These are phyloP conservation scores for Biancaea sappan DNA, from an alignment of 306 rosid genomes.

Conservation along the genomic window DNA sequence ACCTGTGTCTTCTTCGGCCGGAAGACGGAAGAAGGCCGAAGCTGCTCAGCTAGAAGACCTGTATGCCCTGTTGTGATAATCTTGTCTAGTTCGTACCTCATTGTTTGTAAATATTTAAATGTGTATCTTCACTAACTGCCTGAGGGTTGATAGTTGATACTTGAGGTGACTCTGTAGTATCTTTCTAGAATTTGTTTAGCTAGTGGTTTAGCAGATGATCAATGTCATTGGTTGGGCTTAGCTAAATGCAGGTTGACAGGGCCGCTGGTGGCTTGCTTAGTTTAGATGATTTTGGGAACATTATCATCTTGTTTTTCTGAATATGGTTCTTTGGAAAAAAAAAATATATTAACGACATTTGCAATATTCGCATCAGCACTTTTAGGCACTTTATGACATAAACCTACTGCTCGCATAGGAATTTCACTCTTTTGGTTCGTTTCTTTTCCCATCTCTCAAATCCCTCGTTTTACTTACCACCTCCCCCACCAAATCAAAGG, in stretches of 20 bases:
- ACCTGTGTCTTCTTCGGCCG: neutral
- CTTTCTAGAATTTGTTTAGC: slow-evolving; percentile 25
- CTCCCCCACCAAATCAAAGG: no score
- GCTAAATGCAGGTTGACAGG: slow-evolving; percentile 28
- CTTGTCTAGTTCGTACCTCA: slow-evolving; percentile 5
- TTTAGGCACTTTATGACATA: neutral
- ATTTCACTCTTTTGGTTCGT: neutral
- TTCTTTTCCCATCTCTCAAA: neutral
- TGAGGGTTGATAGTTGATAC: slow-evolving; percentile 16
- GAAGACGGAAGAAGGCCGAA: neutral
- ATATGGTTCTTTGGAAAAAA: neutral
- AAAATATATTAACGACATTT: neutral
- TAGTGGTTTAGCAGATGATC: slow-evolving; percentile 26
- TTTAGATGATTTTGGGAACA: slow-evolving; percentile 1
- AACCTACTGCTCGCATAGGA: neutral
- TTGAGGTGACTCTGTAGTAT: slow-evolving; percentile 15
- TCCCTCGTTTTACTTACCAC: neutral
- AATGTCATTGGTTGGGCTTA: neutral
- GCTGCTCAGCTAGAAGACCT: slow-evolving; percentile 8
- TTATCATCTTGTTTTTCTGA: neutral
- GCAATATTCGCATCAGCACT: neutral
- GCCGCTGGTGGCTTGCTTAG: neutral
- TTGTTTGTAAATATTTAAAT: slow-evolving; percentile 35
- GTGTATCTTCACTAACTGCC: slow-evolving; percentile 21
- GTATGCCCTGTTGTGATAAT: slow-evolving; percentile 28